Base-by-base conservation (phyloP, 176 grass and related monocot species). In the Hsuehochloa calcarea region DNA sequence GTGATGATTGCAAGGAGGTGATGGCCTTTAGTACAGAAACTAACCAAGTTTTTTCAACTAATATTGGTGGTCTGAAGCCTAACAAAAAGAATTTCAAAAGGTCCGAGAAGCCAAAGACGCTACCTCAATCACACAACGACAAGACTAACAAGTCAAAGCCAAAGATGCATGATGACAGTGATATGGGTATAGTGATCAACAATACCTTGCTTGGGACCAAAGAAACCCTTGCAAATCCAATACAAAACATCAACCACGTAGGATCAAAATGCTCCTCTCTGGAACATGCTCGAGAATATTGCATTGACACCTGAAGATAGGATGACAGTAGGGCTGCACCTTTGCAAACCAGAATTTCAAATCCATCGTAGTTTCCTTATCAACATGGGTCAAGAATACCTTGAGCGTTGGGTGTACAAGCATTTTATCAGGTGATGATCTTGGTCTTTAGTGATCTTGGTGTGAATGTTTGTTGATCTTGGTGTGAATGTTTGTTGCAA, bases 301-400 rank as follows among this genome's bases (percentile, higher is more conserved):
- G 16, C 43, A 13, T n/a, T 66, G 23, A 8, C 10, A 37, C 4
- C 49, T 0, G 50, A 55, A 20, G 50, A 80, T 50, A 65, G 26
- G 31, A 25, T 79, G 5, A 3, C 20, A 10, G 20, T 68, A 14
- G 64, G 46, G 0, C 0, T 59, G 9, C 39, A 82, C n/a, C 80
- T 82, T 82, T 71, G 37, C 65, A 82, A 82, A 38, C 37, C 51
- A 45, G 15, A 82, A 45, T 68, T 82, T 31, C 8, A 59, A 82
- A 39, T 60, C 2, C 37, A 60, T 60, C 51, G 15, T 25, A 70
- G 23, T 19, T 82, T 60, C 0, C 66, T 82, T 71, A 12, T 82
- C 35, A 70, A 4, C 10, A 82, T 82, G 66, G 66, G 35, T 70
- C 22, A 44, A 44, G 37, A 82, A 14, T 67, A 80, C 38, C 34